phyloP scores from a whole-genome alignment of 495 filamentous ascomycete species.

The Platismatia glauca region DNA sequence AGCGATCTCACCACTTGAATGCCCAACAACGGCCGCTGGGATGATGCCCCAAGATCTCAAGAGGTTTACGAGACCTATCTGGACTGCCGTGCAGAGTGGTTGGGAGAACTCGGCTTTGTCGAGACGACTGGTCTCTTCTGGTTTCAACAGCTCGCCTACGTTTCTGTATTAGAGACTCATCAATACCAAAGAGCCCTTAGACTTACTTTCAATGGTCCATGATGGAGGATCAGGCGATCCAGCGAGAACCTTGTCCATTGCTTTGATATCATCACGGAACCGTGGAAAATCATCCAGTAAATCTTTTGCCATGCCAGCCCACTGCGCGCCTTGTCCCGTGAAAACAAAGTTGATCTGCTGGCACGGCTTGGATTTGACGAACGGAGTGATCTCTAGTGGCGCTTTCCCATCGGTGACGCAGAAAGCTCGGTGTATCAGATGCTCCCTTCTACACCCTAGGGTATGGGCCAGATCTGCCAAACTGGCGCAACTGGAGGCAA shows the following conservation, averaged over 20 bases:
- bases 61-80: constrained; percentile 42
- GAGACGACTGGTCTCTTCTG: not conserved
- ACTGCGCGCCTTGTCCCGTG: constrained; percentile 67
- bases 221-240: not conserved
- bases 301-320: constrained; percentile 48
- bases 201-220: constrained; percentile 3
- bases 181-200: too few species aligned
- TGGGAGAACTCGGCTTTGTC: constrained; percentile 29
- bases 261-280: not conserved
- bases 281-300: constrained; percentile 23
- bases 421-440: constrained; percentile 7
- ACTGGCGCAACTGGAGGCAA: not conserved
- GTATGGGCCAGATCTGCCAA: constrained; percentile 18
- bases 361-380: not conserved
- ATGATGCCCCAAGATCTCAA: constrained; percentile 36
- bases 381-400: not conserved
- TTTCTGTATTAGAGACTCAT: not conserved
- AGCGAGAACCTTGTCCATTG: not conserved
- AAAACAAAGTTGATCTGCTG: constrained; percentile 21
- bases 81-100: constrained; percentile 41
- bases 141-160: constrained; percentile 10
- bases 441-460: constrained; percentile 7
- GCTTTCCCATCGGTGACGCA: constrained; percentile 2
- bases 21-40: constrained; percentile 45
- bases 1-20: constrained; percentile 57